Evolutionary conservation across 164 flowering plant genomes (phyloP).

Genomic region (Amborella trichopoda): DNA sequence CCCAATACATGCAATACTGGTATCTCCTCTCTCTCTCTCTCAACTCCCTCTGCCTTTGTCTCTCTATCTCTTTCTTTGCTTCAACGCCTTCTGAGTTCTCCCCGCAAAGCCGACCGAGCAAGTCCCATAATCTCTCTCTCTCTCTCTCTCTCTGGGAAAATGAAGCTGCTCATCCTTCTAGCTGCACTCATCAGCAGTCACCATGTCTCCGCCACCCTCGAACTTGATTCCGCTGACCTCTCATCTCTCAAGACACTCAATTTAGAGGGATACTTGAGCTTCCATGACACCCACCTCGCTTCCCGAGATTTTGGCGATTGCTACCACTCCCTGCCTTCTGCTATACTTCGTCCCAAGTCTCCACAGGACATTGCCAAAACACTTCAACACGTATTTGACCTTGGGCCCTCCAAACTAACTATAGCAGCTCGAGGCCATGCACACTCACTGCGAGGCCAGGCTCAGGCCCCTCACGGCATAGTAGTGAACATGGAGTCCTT

Average conservation of each 20-base stretch:
- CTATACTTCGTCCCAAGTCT: slow-evolving; percentile 56
- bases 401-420: slow-evolving; percentile 50
- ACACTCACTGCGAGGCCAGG: slow-evolving; percentile 85
- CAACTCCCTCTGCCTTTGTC: too few species aligned
- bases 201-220: too few species aligned
- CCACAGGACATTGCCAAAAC: slow-evolving; percentile 51
- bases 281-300: slow-evolving; percentile 31
- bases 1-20: too few species aligned
- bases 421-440: slow-evolving; percentile 91
- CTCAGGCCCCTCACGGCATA: slow-evolving; percentile 56
- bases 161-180: too few species aligned
- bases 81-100: too few species aligned
- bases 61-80: too few species aligned
- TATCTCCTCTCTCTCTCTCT: too few species aligned
- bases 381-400: slow-evolving; percentile 32
- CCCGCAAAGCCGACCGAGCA: too few species aligned
- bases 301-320: slow-evolving; percentile 76
- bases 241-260: slow-evolving; percentile 10
- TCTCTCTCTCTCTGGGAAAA: too few species aligned
- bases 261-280: slow-evolving; percentile 39
- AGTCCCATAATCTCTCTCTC: too few species aligned
- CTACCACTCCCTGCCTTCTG: slow-evolving; percentile 40
- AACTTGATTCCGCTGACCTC: slow-evolving; percentile 18
- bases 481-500: slow-evolving; percentile 76
- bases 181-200: too few species aligned